Evolutionary conservation across 768 basidiomycete species (phyloP).

Genomic region (Dictyophora rubrovolvata): DNA sequence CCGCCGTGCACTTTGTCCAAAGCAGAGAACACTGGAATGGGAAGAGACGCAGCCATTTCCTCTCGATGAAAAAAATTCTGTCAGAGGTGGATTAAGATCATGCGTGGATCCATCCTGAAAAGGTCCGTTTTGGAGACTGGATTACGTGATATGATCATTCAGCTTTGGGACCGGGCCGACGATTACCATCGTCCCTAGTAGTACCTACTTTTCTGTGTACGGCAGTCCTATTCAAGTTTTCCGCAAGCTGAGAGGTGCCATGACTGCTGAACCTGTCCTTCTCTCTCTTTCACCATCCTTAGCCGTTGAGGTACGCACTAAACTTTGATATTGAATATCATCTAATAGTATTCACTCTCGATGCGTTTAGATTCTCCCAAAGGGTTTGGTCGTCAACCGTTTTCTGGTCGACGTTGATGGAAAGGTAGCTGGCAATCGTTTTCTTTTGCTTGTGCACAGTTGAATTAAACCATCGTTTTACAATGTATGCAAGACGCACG

Average conservation of each 20-base stretch:
- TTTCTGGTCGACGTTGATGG: conserved; percentile 57
- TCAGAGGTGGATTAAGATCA: background rate
- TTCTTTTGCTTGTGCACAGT: background rate
- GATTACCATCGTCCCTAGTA: too few relatives aligned
- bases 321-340: background rate
- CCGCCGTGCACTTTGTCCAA: conserved; percentile 46
- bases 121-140: too few relatives aligned
- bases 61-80: background rate
- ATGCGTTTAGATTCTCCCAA: conserved; percentile 43
- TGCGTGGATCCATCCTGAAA: too few relatives aligned
- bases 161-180: too few relatives aligned
- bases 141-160: too few relatives aligned
- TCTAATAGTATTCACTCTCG: background rate
- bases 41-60: conserved; percentile 42
- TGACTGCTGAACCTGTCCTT: too few relatives aligned
- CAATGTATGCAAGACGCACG: conserved; percentile 45
- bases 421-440: conserved; percentile 30
- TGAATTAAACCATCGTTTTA: background rate
- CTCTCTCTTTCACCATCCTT: too few relatives aligned
- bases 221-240: too few relatives aligned
- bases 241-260: too few relatives aligned
- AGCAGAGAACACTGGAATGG: conserved; percentile 52
- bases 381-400: conserved; percentile 60
- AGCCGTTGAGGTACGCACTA: too few relatives aligned
- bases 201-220: too few relatives aligned